Base-by-base conservation (phyloP, 2,329 filamentous ascomycete genomes). In the Sporothrix variecibatus region DNA sequence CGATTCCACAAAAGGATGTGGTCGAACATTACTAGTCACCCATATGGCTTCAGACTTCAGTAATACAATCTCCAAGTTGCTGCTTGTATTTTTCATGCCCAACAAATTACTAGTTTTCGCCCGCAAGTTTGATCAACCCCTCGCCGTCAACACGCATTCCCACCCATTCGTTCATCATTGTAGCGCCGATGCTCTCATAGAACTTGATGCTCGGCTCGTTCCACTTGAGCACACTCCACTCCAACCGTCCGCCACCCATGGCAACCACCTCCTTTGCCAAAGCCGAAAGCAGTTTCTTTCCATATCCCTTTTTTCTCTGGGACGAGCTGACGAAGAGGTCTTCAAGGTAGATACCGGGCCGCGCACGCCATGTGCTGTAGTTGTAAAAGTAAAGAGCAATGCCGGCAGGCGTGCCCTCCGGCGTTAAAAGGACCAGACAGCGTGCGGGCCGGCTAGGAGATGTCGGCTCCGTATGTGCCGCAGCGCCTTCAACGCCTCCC, bases 301-400 rank as follows among this genome's bases (percentile, higher is more conserved):
- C 95, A 80, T 95, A 97, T 0, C 95, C 95, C 75, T 89, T 89
- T 46, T 91, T 91, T 3, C 96, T 87, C 78, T 92, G 90, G 62
- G 85, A 84, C 0, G 90, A 87, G 78, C 90, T 87, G 56, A 99
- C 94, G 79, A 92, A 97, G n/a, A 98, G 85, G 80, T 98, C 95
- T 82, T 98, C 95, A 51, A 98, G 90, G 82, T 97, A 97, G 80
- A 99, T 93, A 2, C 95, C 95, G 0, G 95, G 90, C 64, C 89
- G 89, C n/a, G 93, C 89, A 9, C 93, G 89, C 96, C 96, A 98
- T 0, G 95, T 98, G 80, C 91, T 94, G 84, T 97, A 98, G 84
- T 95, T 98, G 86, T 95, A 94, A 82, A 97, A 98, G 84, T 94
- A 98, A 56, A 98, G 84, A 0, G 94, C 94, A 88, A 98, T 94